Base-by-base conservation (phyloP, 768 basidiomycete species). In the Chalciporus chontae region DNA sequence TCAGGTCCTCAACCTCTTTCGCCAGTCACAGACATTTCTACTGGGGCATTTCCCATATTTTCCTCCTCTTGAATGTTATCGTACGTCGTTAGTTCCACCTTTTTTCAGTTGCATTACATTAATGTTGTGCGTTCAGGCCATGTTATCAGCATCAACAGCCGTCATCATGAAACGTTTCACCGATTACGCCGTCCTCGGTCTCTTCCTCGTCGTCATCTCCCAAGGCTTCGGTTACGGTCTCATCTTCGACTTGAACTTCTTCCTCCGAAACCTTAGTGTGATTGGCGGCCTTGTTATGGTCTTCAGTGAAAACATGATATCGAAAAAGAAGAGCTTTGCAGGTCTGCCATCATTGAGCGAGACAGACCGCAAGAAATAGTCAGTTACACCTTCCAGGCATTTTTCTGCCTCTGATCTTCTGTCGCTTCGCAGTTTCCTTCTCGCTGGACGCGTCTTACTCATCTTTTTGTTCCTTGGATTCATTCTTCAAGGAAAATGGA, bases 381-480 rank as follows among this genome's bases (percentile, higher is more conserved):
- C 55, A 55, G 87, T 75, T 13, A 0, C 29, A 14, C 46, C 45
- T 23, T 47, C 8, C 8, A 26, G 7, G 26, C 8, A 1, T 7
- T 17, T 29, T n/a, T 29, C 29, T 50, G 18, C 21, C 23, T 48
- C 52, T 55, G 14, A 55, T 52, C 1, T 24, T 47, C 4, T 18
- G 15, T 39, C 34, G 21, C 17, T 21, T 26, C 36, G 18, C 63
- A 97, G 94, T 70, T 95, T 96, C 85, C 87, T 98, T 60, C 86
- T 99, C 45, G 89, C 94, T 1, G 96, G 96, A 46, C 94, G 96
- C 53, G 85, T 98, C 52, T 83, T 99, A 51, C 84, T 98, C 62
- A 96, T 99, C 66, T 98, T 99, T 87, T 83, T 99, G 41, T 99
- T 99, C 85, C 77, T 99, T 56, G 96, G 96, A 1, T 98, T 98